Base-by-base conservation (phyloP, 306 rosid genomes). In the Hippophae rhamnoides region DNA sequence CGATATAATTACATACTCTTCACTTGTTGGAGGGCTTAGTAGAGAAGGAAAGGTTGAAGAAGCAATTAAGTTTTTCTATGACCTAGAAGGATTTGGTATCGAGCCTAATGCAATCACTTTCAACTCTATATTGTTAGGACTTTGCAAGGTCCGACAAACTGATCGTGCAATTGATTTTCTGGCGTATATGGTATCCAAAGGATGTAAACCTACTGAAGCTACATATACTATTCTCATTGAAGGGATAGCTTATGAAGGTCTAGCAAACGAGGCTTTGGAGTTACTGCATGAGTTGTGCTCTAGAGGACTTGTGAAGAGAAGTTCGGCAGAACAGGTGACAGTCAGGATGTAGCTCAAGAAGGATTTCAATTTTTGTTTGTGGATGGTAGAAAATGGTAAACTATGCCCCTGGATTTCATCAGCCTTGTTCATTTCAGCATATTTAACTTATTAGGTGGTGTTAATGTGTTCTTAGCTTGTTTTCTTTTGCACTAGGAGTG, bases 241-340 rank as follows among this genome's bases (percentile, higher is more conserved):
- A 52, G 85, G 85, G 52, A 66, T 80, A 45, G 64, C 78, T 67
- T 64, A 46, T 9, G 82, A 77, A 31, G 78, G 82, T 23, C 57
- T 67, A 72, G 78, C 64, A 14, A 58, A 73, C 52, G 73, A 61
- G 61, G 78, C 82, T 13, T 78, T 72, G 66, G 66, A 43, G 64
- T 65, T 72, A 48, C 70, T 77, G 13, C 72, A 72, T 60, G 72
- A 62, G 62, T 69, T 77, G 66, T 75, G 69, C 54, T 57, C 18
- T 43, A 67, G 69, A 57, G 78, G 82, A 61, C 40, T 77, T 52
- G 47, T 49, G 78, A 88, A 79, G 86, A 82, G 72, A 78, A 88
- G 90, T 67, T 83, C 88, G 1, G 95, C 84, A 1, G 82, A 84
- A 66, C 84, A 80, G 77, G 86, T 82, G 70, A 77, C 74, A 9